A percentile compares a stretch with the other conserved stretches of the same genome.
phyloP scores from a whole-genome alignment of 169 alveolate genomes.

The Perkinsus olseni region DNA sequence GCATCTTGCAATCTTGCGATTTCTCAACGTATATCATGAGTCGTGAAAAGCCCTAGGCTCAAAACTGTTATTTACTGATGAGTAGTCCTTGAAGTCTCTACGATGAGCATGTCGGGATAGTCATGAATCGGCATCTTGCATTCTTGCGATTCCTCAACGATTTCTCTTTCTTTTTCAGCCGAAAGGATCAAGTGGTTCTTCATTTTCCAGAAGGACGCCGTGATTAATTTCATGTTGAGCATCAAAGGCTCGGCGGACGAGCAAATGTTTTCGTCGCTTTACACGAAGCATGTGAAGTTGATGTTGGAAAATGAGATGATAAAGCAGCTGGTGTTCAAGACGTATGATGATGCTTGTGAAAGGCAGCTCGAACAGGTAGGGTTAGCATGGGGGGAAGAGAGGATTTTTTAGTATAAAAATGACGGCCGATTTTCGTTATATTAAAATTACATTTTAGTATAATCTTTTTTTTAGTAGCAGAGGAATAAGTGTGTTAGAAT shows the following conservation, averaged over 20 bases:
- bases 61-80: too few relatives aligned
- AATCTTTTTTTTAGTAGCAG: not conserved
- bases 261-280: conserved; percentile 7
- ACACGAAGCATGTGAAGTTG: conserved; percentile 22
- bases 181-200: conserved; percentile 37
- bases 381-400: too few relatives aligned
- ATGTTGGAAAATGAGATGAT: conserved; percentile 34
- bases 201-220: conserved; percentile 29
- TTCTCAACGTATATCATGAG: too few relatives aligned
- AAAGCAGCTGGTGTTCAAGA: conserved; percentile 27
- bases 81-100: too few relatives aligned
- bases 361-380: not conserved
- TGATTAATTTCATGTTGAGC: conserved; percentile 26
- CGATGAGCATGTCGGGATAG: too few relatives aligned
- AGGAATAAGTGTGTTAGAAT: too few relatives aligned
- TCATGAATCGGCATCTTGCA: too few relatives aligned
- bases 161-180: not conserved
- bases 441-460: not conserved
- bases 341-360: conserved; percentile 20
- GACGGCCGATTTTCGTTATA: not conserved
- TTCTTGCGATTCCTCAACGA: not conserved
- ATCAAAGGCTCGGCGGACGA: conserved; percentile 29
- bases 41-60: too few relatives aligned
- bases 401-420: not conserved
- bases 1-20: too few relatives aligned